Base-by-base conservation (phyloP, 1,139 yeast species). In the Lodderomyces theae region DNA sequence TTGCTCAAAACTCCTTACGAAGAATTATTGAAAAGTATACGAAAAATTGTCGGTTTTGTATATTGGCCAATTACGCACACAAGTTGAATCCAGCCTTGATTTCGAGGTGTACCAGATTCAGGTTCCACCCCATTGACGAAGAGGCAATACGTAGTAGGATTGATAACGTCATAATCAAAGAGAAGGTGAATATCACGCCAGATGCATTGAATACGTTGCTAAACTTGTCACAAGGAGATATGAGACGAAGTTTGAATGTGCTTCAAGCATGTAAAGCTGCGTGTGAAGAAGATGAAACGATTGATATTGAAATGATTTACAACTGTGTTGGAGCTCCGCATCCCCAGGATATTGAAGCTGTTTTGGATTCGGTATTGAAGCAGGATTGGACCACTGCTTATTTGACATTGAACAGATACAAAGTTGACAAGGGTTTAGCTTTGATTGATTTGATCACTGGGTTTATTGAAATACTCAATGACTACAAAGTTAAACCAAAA, bases 251-350 rank as follows among this genome's bases (percentile, higher is more conserved):
- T 1, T 73, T 94, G 51, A 94, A 94, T 57, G 97, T 94, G 6
- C 64, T 94, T 41, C 99, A 94, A 63, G 95, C 97, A 0, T 87
- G 98, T 60, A 79, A 86, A 49, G 89, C 96, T 0, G 86, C 95
- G 0, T 62, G 80, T 21, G 80, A 78, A 25, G 67, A 61, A 4
- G 67, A 63, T 16, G 82, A 77, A 42, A 66, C 62, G 33, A 82
- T 90, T 30, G 77, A 83, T 25, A 77, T 74, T 35, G 79, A 79
- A 42, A 83, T 86, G 80, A 82, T 94, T 28, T 94, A 87, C 60
- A 96, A 90, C 51, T 90, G 97, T 61, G 82, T 94, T 38, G 99
- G 99, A 2, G 90, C 95, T 1, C 97, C 98, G 2, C 86, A 85
- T 50, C 98, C 98, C 1, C 74, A 72, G 36, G 97, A 90, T 52